These are phyloP conservation scores for Rhizopogon roseolus DNA, from an alignment of 768 basidiomycete species.

Conservation along the genomic window DNA sequence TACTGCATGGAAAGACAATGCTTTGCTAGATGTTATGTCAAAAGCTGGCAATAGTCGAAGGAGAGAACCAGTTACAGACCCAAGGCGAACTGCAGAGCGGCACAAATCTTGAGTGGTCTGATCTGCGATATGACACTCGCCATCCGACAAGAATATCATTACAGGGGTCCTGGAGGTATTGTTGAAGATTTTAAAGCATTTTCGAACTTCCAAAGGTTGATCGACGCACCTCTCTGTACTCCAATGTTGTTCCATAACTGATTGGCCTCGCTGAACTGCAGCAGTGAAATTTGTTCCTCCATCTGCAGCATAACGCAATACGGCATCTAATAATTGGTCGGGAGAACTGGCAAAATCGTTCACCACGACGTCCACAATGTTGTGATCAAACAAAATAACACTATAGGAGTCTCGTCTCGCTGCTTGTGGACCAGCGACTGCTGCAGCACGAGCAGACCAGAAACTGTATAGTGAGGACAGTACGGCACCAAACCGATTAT, in stretches of 20 bases:
- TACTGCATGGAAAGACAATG: conserved; percentile 56
- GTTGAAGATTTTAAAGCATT: not conserved
- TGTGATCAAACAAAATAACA: conserved; percentile 40
- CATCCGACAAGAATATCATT: conserved; percentile 53
- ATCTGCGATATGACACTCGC: conserved; percentile 39
- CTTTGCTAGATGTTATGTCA: conserved; percentile 32
- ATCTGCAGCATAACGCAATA: conserved; percentile 27
- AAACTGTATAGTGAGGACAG: conserved; percentile 51
- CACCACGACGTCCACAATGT: conserved; percentile 17
- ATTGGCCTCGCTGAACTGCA: conserved; percentile 34
- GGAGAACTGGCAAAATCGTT: conserved; percentile 47
- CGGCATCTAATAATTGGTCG: conserved; percentile 33
- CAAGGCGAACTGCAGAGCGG: conserved; percentile 36
- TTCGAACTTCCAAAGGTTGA: not conserved
- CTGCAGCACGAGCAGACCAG: conserved; percentile 47
- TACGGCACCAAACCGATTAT: conserved; percentile 57
- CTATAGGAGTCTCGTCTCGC: conserved; percentile 51
- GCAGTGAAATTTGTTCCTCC: conserved; percentile 40
- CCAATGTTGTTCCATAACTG: conserved; percentile 43
- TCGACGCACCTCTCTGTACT: conserved; percentile 40
- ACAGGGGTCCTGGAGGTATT: conserved; percentile 32
- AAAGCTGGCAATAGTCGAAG: not conserved
- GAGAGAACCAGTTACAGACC: conserved; percentile 27
- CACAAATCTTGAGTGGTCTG: conserved; percentile 35
- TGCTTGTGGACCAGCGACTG: conserved; percentile 22